These are phyloP conservation scores for Boechera retrofracta DNA, from an alignment of 345 rosid genomes.

Conservation along the genomic window DNA sequence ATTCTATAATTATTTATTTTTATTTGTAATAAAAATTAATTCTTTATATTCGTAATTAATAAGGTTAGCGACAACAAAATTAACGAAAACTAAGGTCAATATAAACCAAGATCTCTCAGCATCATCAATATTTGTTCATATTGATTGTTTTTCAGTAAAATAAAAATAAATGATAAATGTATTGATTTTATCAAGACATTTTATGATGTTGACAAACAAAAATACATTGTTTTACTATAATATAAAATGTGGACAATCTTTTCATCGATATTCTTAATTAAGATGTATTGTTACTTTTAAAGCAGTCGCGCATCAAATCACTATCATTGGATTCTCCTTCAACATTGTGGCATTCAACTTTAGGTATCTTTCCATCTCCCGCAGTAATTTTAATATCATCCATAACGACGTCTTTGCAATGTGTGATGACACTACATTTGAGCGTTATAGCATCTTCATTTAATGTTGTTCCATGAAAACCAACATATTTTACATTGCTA, in stretches of 20 bases:
- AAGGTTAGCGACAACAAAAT: too few species aligned
- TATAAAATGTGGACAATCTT: too few species aligned
- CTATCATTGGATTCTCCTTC: slow-evolving; percentile 10
- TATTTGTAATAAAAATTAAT: too few species aligned
- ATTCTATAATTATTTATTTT: too few species aligned
- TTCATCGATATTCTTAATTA: too few species aligned
- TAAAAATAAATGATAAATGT: too few species aligned
- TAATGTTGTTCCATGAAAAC: slow-evolving; percentile 25
- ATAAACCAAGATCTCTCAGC: too few species aligned
- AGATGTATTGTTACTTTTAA: background rate
- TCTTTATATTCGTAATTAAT: too few species aligned
- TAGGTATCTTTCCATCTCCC: slow-evolving; percentile 16
- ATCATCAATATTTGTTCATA: too few species aligned
- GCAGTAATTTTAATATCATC: slow-evolving; percentile 7
- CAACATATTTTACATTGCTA: slow-evolving; percentile 12
- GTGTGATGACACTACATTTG: slow-evolving; percentile 11
- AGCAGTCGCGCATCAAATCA: slow-evolving; percentile 13
- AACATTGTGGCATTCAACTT: slow-evolving; percentile 12
- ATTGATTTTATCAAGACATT: too few species aligned
- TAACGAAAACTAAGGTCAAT: too few species aligned
- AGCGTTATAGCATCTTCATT: slow-evolving; percentile 1
- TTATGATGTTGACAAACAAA: background rate
- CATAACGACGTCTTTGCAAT: slow-evolving; percentile 12
- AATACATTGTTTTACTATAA: too few species aligned
- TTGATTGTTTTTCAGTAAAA: background rate